Percentiles rank a stretch among this genome's conserved stretches.
phyloP scores from a whole-genome alignment of 148 eudicot species.

The Nyssa sinensis region DNA sequence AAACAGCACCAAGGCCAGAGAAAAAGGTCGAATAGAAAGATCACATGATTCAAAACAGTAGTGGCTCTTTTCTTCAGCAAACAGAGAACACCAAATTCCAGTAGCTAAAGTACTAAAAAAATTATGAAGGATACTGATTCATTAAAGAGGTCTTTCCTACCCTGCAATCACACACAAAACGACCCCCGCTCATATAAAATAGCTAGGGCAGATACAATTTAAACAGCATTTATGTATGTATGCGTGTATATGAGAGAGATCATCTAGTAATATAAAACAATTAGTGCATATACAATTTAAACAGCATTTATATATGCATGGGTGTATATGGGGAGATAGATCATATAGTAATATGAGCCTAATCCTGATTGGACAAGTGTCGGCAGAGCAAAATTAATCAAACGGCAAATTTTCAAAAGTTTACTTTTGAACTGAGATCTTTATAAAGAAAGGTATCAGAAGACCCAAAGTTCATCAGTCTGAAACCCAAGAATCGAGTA shows the following conservation, averaged over 20 bases:
- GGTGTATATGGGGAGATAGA: not conserved
- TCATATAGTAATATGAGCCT: not conserved
- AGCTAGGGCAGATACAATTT: not conserved
- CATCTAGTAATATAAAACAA: not conserved
- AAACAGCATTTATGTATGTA: not conserved
- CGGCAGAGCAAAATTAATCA: not conserved
- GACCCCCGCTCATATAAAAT: not conserved
- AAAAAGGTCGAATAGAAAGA: not conserved
- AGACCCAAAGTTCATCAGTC: not conserved
- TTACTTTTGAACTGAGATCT: too few species aligned
- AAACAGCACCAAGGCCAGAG: slow-evolving; percentile 22
- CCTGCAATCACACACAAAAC: slow-evolving; percentile 49
- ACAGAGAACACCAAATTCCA: not conserved
- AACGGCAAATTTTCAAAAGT: too few species aligned
- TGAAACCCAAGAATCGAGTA: slow-evolving; percentile 17
- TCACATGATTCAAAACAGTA: not conserved
- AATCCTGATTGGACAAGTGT: not conserved
- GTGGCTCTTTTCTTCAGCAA: not conserved
- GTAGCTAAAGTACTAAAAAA: not conserved
- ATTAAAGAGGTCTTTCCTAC: slow-evolving; percentile 97
- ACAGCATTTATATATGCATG: not conserved
- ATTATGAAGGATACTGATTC: slow-evolving; percentile 79
- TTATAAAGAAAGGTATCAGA: not conserved
- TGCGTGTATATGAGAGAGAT: not conserved
- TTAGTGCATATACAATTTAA: not conserved